A percentile compares a stretch with the other conserved stretches of the same genome.
Evolutionary conservation across 1,284 basidiomycete species (phyloP).

Genomic region (Microbotryum scabiosae): DNA sequence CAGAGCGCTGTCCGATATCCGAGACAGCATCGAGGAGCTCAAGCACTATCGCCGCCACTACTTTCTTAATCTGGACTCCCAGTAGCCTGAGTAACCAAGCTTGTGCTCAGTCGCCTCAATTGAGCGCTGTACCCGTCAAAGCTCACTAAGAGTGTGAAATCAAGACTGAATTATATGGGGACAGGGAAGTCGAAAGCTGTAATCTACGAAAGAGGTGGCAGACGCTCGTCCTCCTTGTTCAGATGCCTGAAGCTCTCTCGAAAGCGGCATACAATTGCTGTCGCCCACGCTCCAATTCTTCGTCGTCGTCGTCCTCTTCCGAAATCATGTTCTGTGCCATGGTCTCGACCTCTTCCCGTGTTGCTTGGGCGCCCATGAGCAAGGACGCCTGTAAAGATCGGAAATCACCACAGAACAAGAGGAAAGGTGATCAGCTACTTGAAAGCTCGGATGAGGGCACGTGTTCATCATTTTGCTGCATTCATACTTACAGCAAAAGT

Average conservation of each 20-base stretch:
- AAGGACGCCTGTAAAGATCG: conserved; percentile 4
- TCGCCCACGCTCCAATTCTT: conserved; percentile 28
- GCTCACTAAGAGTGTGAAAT: no score
- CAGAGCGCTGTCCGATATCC: conserved; percentile 12
- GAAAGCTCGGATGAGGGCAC: neutral
- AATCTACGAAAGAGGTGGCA: no score
- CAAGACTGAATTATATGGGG: no score
- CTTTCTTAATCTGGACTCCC: conserved; percentile 10
- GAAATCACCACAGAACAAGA: neutral
- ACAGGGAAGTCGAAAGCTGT: no score
- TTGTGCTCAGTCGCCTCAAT: no score
- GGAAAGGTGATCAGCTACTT: neutral
- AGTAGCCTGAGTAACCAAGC: no score
- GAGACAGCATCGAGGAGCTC: conserved; percentile 12
- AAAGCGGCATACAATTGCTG: conserved; percentile 24
- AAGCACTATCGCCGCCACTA: conserved; percentile 18
- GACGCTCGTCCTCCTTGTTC: no score
- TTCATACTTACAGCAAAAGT: conserved; percentile 3
- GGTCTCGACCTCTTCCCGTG: conserved; percentile 23
- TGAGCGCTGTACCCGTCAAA: no score
- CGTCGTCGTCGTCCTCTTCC: conserved; percentile 33
- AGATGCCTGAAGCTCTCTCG: conserved; percentile 11
- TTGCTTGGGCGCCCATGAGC: conserved; percentile 12
- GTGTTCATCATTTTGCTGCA: no score
- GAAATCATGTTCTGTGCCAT: conserved; percentile 30